Evolutionary conservation across 1,139 yeast species (phyloP), one percentile per base, ranked within the genome.

Genomic region (Yamadazyma sp.): DNA sequence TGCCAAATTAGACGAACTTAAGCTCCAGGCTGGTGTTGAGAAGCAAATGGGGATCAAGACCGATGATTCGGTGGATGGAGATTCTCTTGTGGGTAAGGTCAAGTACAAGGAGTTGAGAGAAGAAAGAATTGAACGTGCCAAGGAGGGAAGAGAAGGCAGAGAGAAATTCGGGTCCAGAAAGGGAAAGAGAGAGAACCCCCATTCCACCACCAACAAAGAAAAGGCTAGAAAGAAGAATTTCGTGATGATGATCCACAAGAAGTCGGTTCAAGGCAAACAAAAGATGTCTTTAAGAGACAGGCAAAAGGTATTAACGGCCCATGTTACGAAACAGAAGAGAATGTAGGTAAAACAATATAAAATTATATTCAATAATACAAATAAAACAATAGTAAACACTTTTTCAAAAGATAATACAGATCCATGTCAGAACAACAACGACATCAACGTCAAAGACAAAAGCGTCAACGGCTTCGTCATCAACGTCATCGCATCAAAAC

Each of bases 151-250:
- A 61, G 96, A 89, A 56, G 98, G 83, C 45, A 79, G 97, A 59
- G 96, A 86, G 42, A 83, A 83, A 61, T 91, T 82, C 55, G 96
- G 97, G 24, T 85, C 96, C 14, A 80, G 83, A 59, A 85, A 81
- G 68, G 95, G 96, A 54, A 81, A 81, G 65, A 79, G 89, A 63
- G 92, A 83, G 33, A 72, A 69, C 45, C 77, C 83, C 26, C 96
- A 84, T 58, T 87, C 96, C 32, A 91, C 98, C 15, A 94, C 99
- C 12, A 92, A 92, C 65, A 82, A 81, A 65, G 97, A 94, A 64
- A 92, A 92, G 79, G 95, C 91, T 16, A 79, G 98, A 62, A 88
- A 88, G 89, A 92, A 92, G 96, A 94, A 92, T 68, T 92, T 89
- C 61, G 92, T 94, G 60, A 92, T 92, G 99, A 87, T 87, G 91